Conservation (phyloP, 164 flowering plant species). For the Malania oleifera region DNA sequence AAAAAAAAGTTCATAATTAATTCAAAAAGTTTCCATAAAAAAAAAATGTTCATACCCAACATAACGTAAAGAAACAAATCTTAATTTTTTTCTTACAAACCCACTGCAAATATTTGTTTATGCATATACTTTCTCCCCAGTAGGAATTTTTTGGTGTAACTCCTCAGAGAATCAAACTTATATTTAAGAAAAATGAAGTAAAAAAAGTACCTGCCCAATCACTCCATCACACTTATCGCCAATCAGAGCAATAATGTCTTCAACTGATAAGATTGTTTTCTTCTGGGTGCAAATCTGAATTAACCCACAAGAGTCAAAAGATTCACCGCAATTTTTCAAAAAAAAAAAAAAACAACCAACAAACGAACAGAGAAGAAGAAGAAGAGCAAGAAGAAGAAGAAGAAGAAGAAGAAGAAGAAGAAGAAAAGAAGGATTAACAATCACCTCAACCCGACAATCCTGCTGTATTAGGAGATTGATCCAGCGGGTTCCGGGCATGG, state of each 20-base stretch:
- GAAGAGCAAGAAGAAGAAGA: neutral
- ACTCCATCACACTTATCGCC: slow-evolving; percentile 93
- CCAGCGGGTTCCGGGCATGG: slow-evolving; percentile 99
- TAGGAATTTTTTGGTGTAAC: too few relatives aligned
- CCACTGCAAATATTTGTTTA: too few relatives aligned
- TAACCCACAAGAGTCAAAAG: slow-evolving; percentile 8
- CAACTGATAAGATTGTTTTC: slow-evolving; percentile 92
- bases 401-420: neutral
- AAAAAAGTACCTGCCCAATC: slow-evolving; percentile 70
- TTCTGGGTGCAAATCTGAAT: slow-evolving; percentile 81
- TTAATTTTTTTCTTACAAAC: too few relatives aligned
- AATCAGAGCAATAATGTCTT: slow-evolving; percentile 78
- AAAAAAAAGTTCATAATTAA: neutral
- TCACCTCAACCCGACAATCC: slow-evolving; percentile 89
- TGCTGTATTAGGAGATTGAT: slow-evolving; percentile 79
- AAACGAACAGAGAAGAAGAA: neutral
- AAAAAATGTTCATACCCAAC: too few relatives aligned
- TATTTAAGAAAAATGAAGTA: neutral
- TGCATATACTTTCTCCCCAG: too few relatives aligned
- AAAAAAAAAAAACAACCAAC: neutral
- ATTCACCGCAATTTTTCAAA: neutral
- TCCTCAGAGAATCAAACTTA: too few relatives aligned
- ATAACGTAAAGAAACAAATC: too few relatives aligned
- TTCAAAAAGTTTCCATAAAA: too few relatives aligned
- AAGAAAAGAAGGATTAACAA: too few relatives aligned